These are phyloP conservation scores for Clohesyomyces aquaticus DNA, from an alignment of 495 filamentous ascomycete species.

Conservation along the genomic window DNA sequence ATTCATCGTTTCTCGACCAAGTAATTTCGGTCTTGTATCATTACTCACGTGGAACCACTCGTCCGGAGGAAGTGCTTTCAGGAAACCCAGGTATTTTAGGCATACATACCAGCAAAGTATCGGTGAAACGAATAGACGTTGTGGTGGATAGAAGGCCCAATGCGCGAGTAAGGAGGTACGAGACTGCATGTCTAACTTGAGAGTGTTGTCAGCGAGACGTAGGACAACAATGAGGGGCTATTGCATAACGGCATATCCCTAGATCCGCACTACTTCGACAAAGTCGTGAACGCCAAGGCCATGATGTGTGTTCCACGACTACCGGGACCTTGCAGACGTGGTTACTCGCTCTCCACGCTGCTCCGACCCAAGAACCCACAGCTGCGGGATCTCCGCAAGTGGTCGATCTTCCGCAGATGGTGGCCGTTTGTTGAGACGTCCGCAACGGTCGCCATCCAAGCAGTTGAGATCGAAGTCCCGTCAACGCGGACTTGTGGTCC, in stretches of 20 bases:
- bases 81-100: neutral
- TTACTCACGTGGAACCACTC: too few relatives aligned
- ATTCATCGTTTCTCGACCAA: too few relatives aligned
- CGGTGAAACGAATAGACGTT: neutral
- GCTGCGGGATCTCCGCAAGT: neutral
- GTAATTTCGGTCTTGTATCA: too few relatives aligned
- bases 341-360: slow-evolving; percentile 1
- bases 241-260: slow-evolving; percentile 3
- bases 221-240: neutral
- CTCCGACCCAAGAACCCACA: neutral
- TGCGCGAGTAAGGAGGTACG: neutral
- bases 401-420: neutral
- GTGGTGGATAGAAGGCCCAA: neutral
- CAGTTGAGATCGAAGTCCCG: neutral
- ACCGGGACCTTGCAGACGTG: slow-evolving; percentile 14
- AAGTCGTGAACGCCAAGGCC: neutral
- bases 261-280: slow-evolving; percentile 5
- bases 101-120: neutral
- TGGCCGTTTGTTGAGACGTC: neutral
- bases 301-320: neutral
- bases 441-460: slow-evolving; percentile 17
- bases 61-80: too few relatives aligned
- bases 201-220: neutral
- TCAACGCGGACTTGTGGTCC: neutral
- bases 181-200: neutral